These are phyloP conservation scores for Aspergillus mulundensis DNA, from an alignment of 495 filamentous ascomycete genomes.

Conservation along the genomic window DNA sequence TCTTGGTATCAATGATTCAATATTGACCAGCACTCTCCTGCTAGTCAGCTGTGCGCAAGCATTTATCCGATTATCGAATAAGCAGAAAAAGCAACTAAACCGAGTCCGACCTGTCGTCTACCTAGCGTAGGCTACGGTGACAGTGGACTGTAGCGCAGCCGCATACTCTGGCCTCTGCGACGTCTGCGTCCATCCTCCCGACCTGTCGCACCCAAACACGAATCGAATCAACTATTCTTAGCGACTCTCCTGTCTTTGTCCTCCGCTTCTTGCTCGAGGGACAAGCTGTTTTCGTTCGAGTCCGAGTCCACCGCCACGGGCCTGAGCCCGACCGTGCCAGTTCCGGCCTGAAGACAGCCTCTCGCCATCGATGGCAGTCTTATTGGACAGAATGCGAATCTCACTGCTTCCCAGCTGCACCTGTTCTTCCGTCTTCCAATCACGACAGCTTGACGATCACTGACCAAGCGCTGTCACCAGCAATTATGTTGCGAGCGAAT, in stretches of 20 bases:
- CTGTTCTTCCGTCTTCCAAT: background rate
- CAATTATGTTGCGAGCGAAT: background rate
- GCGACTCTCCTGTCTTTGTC: background rate
- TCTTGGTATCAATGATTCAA: too few relatives aligned
- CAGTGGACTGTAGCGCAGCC: background rate
- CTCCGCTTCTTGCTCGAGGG: background rate
- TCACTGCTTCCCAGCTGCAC: conserved; percentile 15
- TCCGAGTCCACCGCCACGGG: background rate
- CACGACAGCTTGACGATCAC: background rate
- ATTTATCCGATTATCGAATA: background rate
- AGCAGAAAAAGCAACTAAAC: too few relatives aligned
- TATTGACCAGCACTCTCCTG: too few relatives aligned
- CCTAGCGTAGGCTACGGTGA: too few relatives aligned
- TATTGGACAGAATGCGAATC: conserved; percentile 16
- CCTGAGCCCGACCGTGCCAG: background rate
- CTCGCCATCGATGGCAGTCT: background rate
- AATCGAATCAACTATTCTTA: background rate
- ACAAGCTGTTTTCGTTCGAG: background rate
- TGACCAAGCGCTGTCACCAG: background rate
- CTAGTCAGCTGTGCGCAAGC: too few relatives aligned
- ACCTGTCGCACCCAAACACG: background rate
- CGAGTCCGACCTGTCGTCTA: too few relatives aligned
- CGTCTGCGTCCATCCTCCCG: background rate
- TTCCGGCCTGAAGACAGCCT: background rate
- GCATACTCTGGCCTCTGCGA: background rate